These are phyloP conservation scores for Neolentinus lepideus DNA, from an alignment of 1,284 basidiomycete genomes.

Conservation along the genomic window DNA sequence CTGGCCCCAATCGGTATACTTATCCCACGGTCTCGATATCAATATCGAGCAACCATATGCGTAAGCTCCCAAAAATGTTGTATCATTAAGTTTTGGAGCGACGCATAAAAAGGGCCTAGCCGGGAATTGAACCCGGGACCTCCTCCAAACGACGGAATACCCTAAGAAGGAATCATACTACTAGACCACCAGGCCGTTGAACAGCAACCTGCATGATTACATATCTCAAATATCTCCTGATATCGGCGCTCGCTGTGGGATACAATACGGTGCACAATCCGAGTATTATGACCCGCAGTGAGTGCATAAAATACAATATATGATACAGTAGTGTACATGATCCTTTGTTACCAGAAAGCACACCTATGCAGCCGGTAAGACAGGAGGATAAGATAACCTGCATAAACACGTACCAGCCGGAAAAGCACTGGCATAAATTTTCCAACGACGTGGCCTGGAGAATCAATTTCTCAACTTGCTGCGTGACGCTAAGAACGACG, in stretches of 20 bases:
- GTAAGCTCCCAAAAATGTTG: too few relatives aligned
- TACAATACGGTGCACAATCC: too few relatives aligned
- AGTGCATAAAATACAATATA: not conserved
- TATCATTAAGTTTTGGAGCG: too few relatives aligned
- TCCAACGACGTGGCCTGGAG: slow-evolving; percentile 87
- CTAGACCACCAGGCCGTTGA: slow-evolving; percentile 6
- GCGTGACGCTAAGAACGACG: slow-evolving; percentile 59
- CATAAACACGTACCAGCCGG: slow-evolving; percentile 68
- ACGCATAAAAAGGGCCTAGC: slow-evolving; percentile 56
- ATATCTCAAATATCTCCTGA: too few relatives aligned
- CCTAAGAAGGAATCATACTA: slow-evolving; percentile 7
- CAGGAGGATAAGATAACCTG: slow-evolving; percentile 1
- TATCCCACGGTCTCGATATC: not conserved
- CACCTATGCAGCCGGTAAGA: slow-evolving; percentile 21
- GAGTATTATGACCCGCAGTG: not conserved
- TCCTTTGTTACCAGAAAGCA: slow-evolving; percentile 28
- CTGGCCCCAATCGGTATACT: too few relatives aligned
- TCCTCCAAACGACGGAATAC: slow-evolving; percentile 42
- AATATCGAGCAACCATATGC: too few relatives aligned
- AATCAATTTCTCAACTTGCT: slow-evolving; percentile 88
- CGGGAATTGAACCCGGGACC: slow-evolving; percentile 84
- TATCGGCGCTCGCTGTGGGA: too few relatives aligned
- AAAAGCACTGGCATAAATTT: slow-evolving; percentile 94
- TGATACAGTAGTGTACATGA: not conserved
- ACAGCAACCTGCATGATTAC: not conserved